Evolutionary conservation across 2,329 filamentous ascomycete species (phyloP), one percentile per base, ranked within the genome.

Genomic region (Spiromastix sp.): DNA sequence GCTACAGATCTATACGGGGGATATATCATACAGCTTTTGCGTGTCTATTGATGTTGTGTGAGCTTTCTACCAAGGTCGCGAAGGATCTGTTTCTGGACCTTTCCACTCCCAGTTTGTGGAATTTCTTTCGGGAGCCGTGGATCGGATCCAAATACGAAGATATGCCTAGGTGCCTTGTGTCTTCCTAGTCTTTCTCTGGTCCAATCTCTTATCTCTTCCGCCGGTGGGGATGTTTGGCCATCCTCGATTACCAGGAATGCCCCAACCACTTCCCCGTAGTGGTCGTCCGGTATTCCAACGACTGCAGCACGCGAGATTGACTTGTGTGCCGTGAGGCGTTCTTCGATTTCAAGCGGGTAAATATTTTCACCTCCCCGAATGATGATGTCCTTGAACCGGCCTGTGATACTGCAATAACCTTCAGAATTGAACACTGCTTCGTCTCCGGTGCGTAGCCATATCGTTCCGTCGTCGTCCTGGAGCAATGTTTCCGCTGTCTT

Each of bases 371-470:
- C 80, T 36, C 77, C 81, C 48, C 81, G 66, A 41, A 85, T 85
- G 39, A 85, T 84, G 22, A 85, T 84, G 40, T 86, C 81, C 60
- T 85, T 85, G 60, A 84, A 83, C 13, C 81, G 66, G 1, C 81
- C 81, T 0, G 81, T 85, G 45, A 86, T 85, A 5, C 66, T 69
- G 45, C 79, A 84, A 50, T 82, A 83, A 0, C 79, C 81, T 6
- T 74, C 57, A 2, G 57, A 48, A 30, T 70, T 62, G 44, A 74
- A 67, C 3, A 66, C 55, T 1, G 63, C 70, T 44, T 74, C 68
- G 38, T 75, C 71, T 11, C 79, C 79, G 0, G 79, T 83, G 42
- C 76, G 71, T 42, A 75, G 61, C 79, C 81, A 85, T 40, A 77
- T 47, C 1, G 51, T 50, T 2, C 61, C 61, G 47, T 67, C 59